Conservation (phyloP, 768 basidiomycete genomes). For the Boletus rubescentipes region DNA sequence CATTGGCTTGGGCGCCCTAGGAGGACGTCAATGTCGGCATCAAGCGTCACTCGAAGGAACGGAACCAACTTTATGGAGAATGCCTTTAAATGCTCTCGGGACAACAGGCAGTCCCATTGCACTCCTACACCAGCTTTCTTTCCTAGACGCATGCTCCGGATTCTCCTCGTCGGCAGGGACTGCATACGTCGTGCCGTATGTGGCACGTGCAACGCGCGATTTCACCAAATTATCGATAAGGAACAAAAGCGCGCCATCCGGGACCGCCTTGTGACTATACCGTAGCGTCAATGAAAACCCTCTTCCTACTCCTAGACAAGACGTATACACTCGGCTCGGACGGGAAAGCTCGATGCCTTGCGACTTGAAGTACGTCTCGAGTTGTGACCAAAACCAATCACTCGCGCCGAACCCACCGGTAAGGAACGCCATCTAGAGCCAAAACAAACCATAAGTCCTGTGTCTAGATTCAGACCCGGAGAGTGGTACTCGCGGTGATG, state of each 20-base stretch:
- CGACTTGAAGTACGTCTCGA: slow-evolving; percentile 36
- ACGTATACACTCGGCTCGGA: slow-evolving; percentile 45
- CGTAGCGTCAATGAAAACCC: neutral
- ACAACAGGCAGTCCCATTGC: neutral
- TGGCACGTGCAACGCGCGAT: slow-evolving; percentile 42
- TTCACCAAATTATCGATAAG: slow-evolving; percentile 45
- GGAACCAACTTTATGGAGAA: slow-evolving; percentile 10
- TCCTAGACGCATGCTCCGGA: slow-evolving; percentile 11
- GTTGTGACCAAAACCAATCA: slow-evolving; percentile 41
- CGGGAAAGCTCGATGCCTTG: slow-evolving; percentile 42
- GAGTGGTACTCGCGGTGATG: slow-evolving; percentile 29
- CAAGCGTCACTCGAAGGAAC: neutral
- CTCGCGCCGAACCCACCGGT: slow-evolving; percentile 53
- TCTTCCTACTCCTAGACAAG: neutral
- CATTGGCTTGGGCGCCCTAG: slow-evolving; percentile 10
- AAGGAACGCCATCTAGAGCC: slow-evolving; percentile 35
- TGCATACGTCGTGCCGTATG: slow-evolving; percentile 54
- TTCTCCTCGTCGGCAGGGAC: neutral
- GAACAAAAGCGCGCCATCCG: slow-evolving; percentile 44
- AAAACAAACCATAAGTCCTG: neutral
- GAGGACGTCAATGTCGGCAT: neutral
- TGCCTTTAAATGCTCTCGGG: slow-evolving; percentile 1
- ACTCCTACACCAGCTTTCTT: slow-evolving; percentile 1
- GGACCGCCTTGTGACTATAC: slow-evolving; percentile 43
- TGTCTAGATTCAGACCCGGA: neutral